A percentile compares a stretch with the other conserved stretches of the same genome.
Evolutionary conservation across 2,329 filamentous ascomycete genomes (phyloP).

Genomic region (Tolypocladium ovalisporum): DNA sequence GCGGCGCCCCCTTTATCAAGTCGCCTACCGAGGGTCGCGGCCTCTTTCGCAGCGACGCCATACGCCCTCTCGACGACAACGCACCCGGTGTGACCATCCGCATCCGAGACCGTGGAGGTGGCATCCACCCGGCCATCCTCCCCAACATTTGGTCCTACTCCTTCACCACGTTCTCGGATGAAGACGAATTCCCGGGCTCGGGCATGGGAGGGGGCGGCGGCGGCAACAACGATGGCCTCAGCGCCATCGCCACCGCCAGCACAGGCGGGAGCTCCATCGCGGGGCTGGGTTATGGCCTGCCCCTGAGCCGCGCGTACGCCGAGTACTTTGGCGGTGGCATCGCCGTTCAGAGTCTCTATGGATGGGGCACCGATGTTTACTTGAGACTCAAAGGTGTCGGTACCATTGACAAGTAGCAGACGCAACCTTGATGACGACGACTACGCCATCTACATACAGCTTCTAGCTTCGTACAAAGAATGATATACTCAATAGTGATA

Average conservation of each 20-base stretch:
- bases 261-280: conserved; percentile 76
- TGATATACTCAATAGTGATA: neutral
- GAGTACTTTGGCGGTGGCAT: conserved; percentile 98
- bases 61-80: conserved; percentile 49
- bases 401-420: conserved; percentile 27
- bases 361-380: conserved; percentile 74
- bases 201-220: conserved; percentile 6
- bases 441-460: neutral
- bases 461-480: neutral
- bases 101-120: conserved; percentile 90
- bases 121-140: conserved; percentile 74
- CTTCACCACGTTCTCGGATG: conserved; percentile 83
- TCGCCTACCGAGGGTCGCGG: conserved; percentile 26
- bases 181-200: conserved; percentile 30
- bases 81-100: conserved; percentile 86
- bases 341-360: conserved; percentile 86
- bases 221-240: conserved; percentile 45
- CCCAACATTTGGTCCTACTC: conserved; percentile 93
- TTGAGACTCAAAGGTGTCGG: conserved; percentile 53
- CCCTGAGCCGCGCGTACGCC: conserved; percentile 83
- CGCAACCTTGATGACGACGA: neutral
- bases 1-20: conserved; percentile 15
- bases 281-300: conserved; percentile 84
- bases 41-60: conserved; percentile 32
- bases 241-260: conserved; percentile 61